Evolutionary conservation across 2,329 filamentous ascomycete genomes (phyloP), one percentile per base, ranked within the genome.

Genomic region (Talaromyces sp.): DNA sequence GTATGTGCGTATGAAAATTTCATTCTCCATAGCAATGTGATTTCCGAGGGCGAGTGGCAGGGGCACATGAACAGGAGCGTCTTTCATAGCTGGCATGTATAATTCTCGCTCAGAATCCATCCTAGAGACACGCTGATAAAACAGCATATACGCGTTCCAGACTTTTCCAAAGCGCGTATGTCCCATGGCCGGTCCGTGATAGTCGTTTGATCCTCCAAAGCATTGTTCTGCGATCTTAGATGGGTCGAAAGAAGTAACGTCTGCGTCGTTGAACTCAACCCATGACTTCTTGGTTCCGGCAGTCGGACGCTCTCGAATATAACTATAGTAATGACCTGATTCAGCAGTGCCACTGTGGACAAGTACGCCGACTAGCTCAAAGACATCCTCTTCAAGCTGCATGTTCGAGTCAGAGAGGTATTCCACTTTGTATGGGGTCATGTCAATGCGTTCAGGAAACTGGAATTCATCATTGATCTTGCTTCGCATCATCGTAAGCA

Each of bases 401-500:
- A 82, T 76, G 1, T 83, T 79, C 3, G 86, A 82, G 65, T 91
- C 84, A 69, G 88, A 91, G 36, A 97, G 84, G 72, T 93, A 85
- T 51, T 93, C 90, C n/a, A 96, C 87, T 17, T 92, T 96, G 80
- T 96, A 99, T 0, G 90, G 91, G 6, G 88, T 87, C 87, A 99
- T 91, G 74, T 99, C 89, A 66, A 99, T 91, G 58, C 83, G 85
- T 13, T 85, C 81, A 0, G 96, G 94, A 69, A 99, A 99, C 5
- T 90, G 86, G 74, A 99, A 99, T 69, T 91, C 86, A 74, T 98
- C 95, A 75, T 99, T 97, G 78, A 98, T 95, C 80, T 99, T 99
- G 79, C 86, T 92, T 71, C 93, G 85, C 78, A 90, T 86, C 75
- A 96, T 85, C 1, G 90, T 91, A 61, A 82, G 76, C 72, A 83